Percentiles rank a stretch among this genome's conserved stretches.
Evolutionary conservation across 2,329 filamentous ascomycete species (phyloP).

Genomic region (Sporothrix phasma): DNA sequence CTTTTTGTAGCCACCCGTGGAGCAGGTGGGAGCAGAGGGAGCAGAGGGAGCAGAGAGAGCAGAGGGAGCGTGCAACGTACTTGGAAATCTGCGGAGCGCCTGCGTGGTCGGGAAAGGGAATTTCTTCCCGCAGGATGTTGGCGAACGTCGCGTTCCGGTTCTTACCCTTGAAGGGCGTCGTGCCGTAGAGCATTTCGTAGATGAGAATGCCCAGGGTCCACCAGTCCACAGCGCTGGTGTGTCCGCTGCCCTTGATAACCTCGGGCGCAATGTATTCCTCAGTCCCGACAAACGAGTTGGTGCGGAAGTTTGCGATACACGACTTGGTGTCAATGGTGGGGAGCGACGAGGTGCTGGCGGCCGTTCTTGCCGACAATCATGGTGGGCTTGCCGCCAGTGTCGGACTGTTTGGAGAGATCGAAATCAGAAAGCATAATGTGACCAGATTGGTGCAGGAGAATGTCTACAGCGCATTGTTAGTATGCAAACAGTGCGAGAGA

Average conservation of each 20-base stretch:
- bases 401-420: constrained; percentile 95
- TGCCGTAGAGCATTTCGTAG: constrained; percentile 98
- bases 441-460: constrained; percentile 94
- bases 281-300: constrained; percentile 96
- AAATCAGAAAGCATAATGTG: constrained; percentile 99
- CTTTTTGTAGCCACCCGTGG: no score
- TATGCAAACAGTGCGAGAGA: neutral
- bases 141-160: constrained; percentile 97
- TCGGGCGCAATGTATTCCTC: constrained; percentile 99
- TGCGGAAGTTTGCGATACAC: constrained; percentile 95
- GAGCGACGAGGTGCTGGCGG: constrained; percentile 71
- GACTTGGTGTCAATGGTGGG: constrained; percentile 98
- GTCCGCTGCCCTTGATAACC: constrained; percentile 96
- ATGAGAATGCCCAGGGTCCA: constrained; percentile 97
- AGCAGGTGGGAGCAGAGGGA: neutral
- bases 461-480: constrained; percentile 50
- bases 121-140: constrained; percentile 91
- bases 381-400: constrained; percentile 86
- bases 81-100: constrained; percentile 80
- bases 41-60: neutral
- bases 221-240: constrained; percentile 98
- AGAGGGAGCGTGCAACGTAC: constrained; percentile 45
- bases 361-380: constrained; percentile 94
- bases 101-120: constrained; percentile 85
- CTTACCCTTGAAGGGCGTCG: constrained; percentile 98